phyloP scores from a whole-genome alignment of 805 yeast genomes.

The Kazachstania taianensis region DNA sequence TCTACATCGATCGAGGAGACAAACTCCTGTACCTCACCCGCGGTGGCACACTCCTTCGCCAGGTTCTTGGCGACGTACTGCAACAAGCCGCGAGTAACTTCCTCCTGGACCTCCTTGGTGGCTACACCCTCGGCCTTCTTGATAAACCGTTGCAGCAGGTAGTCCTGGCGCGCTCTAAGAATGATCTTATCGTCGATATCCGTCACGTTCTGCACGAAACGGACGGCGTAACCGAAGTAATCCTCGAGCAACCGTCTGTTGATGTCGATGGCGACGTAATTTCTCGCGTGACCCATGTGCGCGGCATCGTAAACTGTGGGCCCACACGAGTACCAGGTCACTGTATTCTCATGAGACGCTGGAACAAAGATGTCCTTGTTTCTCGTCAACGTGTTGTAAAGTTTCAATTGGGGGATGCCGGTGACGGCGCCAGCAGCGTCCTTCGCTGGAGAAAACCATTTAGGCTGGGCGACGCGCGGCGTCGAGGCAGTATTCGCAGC shows the following conservation, averaged over 20 bases:
- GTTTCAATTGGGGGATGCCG: constrained; percentile 38
- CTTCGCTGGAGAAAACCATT: constrained; percentile 37
- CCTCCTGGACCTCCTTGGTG: constrained; percentile 21
- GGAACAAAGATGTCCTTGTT: constrained; percentile 75
- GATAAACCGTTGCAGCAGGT: constrained; percentile 57
- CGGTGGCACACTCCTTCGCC: constrained; percentile 19
- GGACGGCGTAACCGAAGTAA: constrained; percentile 82
- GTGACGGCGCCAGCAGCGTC: constrained; percentile 8
- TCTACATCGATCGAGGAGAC: constrained; percentile 37
- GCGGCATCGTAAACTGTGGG: constrained; percentile 95
- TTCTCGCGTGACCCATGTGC: constrained; percentile 98
- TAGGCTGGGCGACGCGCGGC: constrained; percentile 38
- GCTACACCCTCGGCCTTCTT: constrained; percentile 4
- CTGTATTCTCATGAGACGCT: constrained; percentile 41
- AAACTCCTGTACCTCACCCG: constrained; percentile 43
- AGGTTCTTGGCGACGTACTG: constrained; percentile 46
- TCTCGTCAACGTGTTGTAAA: constrained; percentile 79
- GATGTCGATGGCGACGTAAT: constrained; percentile 89
- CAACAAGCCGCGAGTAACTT: constrained; percentile 36
- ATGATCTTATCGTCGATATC: constrained; percentile 97
- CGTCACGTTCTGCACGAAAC: constrained; percentile 93
- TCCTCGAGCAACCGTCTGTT: constrained; percentile 82
- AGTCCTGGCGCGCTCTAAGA: constrained; percentile 83
- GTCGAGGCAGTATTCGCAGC: constrained; percentile 6
- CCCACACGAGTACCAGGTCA: constrained; percentile 96